Evolutionary conservation across 306 rosid genomes (phyloP), one percentile per base, ranked within the genome.

Genomic region (Fragaria vesca): DNA sequence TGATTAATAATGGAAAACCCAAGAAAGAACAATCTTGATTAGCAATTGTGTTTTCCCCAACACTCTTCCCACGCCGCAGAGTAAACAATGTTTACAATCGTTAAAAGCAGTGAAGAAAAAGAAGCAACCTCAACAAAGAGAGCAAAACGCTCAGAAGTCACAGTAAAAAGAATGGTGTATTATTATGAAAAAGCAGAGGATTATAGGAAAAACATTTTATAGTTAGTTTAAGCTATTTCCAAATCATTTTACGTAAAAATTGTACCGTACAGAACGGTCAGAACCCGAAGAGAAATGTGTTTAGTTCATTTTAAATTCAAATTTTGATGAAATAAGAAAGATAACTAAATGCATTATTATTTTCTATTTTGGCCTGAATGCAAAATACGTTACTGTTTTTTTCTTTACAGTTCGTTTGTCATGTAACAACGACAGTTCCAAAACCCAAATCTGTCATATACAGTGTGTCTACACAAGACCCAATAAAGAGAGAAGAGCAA

Each of bases 391-490:
- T 68, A 30, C 78, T 70, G 82, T 17, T 30, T 82, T 80, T 80
- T 73, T 81, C 86, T 90, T 82, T 74, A 83, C 89, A 72, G 87
- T 79, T 78, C 88, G 43, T 57, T 83, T 66, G 86, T 84, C 87
- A 75, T 72, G 74, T 80, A 77, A 72, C 70, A 79, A 84, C 74
- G 79, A 77, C 92, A 68, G 85, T 87, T 76, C 70, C 87, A 68
- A 80, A 85, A 79, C 74, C 63, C 87, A 68, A 81, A 83, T 79
- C 72, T 52, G 70, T 38, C 51, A 73, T 54, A 72, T 77, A 81
- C 73, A 86, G 75, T 76, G 52, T n/a, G 80, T 60, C 28, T 52
- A 9, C 43, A 70, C 74, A 77, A 67, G 71, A 60, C 88, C 87
- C 88, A 76, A 80, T 63, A 21, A 51, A 48, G 71, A 71, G 77